Base-by-base conservation (phyloP, 2,329 filamentous ascomycete species). In the Verticillium isaacii region DNA sequence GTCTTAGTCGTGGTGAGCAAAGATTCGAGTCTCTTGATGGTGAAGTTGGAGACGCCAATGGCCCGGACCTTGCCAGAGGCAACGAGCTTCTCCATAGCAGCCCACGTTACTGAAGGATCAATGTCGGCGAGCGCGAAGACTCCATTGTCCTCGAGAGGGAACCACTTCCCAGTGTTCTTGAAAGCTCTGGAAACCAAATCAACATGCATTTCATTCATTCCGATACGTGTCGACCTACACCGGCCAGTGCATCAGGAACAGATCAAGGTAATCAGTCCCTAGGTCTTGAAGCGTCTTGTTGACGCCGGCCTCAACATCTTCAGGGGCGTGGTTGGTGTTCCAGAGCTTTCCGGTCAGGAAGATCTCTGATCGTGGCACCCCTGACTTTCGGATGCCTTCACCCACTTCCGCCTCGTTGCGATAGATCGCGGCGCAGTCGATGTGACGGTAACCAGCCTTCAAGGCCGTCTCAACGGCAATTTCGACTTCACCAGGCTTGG, bases 341-440 rank as follows among this genome's bases (percentile, higher is more conserved):
- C 84, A 88, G 14, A 87, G 75, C 75, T 88, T 88, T 65, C 80
- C 81, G n/a, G 85, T 87, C 59, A 85, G 75, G 72, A 82, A 77
- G 57, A 81, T 72, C 3, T 79, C 73, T 17, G 69, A 73, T 17
- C 77, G 75, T 62, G 71, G 70, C 61, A 79, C 68, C 64, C 76
- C 68, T 58, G 71, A 74, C 59, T 74, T 72, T 61, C 72, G 72
- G 60, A 81, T 76, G n/a, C 75, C 79, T 36, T 72, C 68, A 5
- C 77, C 78, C 32, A 80, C 76, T 63, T 77, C 77, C 5, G 67
- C 70, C 65, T 81, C 78, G 52, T 80, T 82, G 32, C 72, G 72
- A 67, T 82, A 82, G 62, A 75, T 72, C 57, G 77, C 76, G 15
- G 82, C 82, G 32, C 76, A 77, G 70, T 85, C 82, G 62, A 81